Conservation (phyloP, 257 asterid genomes). For the Penstemon davidsonii region DNA sequence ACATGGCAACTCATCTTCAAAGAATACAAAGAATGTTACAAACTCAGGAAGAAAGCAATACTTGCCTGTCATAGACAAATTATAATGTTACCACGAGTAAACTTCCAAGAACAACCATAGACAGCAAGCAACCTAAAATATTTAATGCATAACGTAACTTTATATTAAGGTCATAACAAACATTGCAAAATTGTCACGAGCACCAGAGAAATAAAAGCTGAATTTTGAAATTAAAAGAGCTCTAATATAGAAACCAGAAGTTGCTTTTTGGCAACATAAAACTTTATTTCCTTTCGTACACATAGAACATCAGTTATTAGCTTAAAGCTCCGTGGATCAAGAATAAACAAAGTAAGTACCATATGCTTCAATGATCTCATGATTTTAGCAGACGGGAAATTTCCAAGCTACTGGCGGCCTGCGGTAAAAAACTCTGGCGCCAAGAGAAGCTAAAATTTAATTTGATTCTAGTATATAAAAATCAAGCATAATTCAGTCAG, state of each 20-base stretch:
- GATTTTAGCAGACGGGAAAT: not conserved
- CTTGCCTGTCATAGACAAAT: not conserved
- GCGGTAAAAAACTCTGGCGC: not conserved
- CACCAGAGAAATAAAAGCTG: not conserved
- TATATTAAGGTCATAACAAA: not conserved
- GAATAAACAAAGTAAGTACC: not conserved
- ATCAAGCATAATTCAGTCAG: not conserved
- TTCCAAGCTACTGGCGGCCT: not conserved
- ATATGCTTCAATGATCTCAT: not conserved
- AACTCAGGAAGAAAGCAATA: too few species aligned
- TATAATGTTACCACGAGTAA: not conserved
- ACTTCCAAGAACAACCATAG: slow-evolving; percentile 11
- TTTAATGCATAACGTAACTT: not conserved
- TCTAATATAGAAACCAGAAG: not conserved
- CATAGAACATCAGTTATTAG: not conserved
- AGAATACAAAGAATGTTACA: too few species aligned
- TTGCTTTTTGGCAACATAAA: not conserved
- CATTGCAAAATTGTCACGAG: not conserved
- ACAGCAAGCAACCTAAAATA: slow-evolving; percentile 13
- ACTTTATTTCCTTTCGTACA: not conserved
- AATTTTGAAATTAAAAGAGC: not conserved
- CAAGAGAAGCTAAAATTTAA: not conserved
- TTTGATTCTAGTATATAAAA: not conserved
- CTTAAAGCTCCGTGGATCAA: not conserved
- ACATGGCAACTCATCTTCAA: slow-evolving; percentile 12